Conservation (phyloP, 495 filamentous ascomycete species). For the Penicillium malachiteum region DNA sequence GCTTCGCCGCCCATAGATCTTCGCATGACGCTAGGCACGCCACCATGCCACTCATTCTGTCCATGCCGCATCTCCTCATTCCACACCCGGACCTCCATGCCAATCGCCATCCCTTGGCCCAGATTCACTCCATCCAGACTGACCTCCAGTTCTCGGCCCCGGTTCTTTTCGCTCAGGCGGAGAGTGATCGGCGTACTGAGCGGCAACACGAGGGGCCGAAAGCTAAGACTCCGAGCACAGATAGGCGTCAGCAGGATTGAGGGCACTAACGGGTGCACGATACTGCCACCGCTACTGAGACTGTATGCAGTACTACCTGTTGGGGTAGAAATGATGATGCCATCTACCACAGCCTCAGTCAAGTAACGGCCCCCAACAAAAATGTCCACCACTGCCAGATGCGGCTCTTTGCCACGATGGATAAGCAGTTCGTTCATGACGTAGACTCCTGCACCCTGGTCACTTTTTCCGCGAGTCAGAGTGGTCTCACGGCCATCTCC, state of each 20-base stretch:
- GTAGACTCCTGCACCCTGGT: conserved; percentile 56
- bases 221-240: conserved; percentile 86
- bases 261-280: conserved; percentile 89
- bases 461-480: conserved; percentile 43
- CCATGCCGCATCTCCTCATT: conserved; percentile 70
- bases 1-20: conserved; percentile 53
- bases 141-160: conserved; percentile 80
- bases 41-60: conserved; percentile 63
- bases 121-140: conserved; percentile 83
- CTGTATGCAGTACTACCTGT: conserved; percentile 95
- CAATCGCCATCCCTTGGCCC: conserved; percentile 65
- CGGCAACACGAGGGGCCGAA: conserved; percentile 87
- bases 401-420: conserved; percentile 84
- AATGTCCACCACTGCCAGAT: conserved; percentile 87
- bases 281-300: conserved; percentile 87
- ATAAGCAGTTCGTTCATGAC: conserved; percentile 95
- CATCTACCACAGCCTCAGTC: conserved; percentile 90
- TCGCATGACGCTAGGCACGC: conserved; percentile 58
- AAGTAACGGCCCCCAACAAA: conserved; percentile 81
- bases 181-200: conserved; percentile 81
- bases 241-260: conserved; percentile 89
- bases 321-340: conserved; percentile 89
- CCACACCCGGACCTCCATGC: conserved; percentile 85
- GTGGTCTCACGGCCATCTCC: conserved; percentile 48
- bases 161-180: conserved; percentile 75